Percentiles rank a stretch among this genome's conserved stretches.
phyloP scores from a whole-genome alignment of 2,329 filamentous ascomycete species.

The Hymenoscyphus albidus region DNA sequence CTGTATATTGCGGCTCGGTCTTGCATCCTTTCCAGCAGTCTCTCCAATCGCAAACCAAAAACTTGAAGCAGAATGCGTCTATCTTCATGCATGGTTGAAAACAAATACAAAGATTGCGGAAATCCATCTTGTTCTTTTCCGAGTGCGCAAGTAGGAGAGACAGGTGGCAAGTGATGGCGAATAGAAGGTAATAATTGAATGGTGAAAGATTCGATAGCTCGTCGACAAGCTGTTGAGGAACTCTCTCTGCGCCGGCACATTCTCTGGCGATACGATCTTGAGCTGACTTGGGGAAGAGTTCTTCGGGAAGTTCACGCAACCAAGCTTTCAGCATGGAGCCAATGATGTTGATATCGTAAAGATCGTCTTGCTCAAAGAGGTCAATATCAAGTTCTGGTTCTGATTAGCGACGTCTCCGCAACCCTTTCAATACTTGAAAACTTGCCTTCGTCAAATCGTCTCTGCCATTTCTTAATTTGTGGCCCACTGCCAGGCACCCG shows the following conservation, averaged over 20 bases:
- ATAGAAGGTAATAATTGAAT: conserved; percentile 96
- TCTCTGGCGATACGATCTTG: conserved; percentile 78
- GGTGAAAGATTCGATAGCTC: conserved; percentile 91
- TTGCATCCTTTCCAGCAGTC: conserved; percentile 96
- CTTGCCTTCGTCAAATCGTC: conserved; percentile 79
- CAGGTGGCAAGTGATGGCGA: conserved; percentile 94
- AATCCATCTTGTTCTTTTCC: conserved; percentile 98
- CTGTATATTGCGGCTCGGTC: conserved; percentile 77
- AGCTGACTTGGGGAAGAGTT: conserved; percentile 80
- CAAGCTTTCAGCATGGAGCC: conserved; percentile 95
- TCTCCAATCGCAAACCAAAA: conserved; percentile 91
- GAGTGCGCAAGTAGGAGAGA: conserved; percentile 87
- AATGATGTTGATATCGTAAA: conserved; percentile 96
- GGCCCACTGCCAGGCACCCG: conserved; percentile 86
- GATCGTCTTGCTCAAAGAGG: conserved; percentile 78
- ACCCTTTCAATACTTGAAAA: conserved; percentile 2
- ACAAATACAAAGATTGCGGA: conserved; percentile 91
- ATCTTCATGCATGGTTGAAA: conserved; percentile 98
- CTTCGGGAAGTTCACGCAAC: conserved; percentile 90
- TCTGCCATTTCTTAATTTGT: conserved; percentile 90
- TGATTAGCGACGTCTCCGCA: conserved; percentile 17
- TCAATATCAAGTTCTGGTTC: conserved; percentile 76
- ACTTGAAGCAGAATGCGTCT: conserved; percentile 91
- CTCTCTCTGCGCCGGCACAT: conserved; percentile 72
- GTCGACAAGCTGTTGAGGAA: conserved; percentile 82